Conservation (phyloP, 2,329 filamentous ascomycete species). For the Cordyceps javanica region DNA sequence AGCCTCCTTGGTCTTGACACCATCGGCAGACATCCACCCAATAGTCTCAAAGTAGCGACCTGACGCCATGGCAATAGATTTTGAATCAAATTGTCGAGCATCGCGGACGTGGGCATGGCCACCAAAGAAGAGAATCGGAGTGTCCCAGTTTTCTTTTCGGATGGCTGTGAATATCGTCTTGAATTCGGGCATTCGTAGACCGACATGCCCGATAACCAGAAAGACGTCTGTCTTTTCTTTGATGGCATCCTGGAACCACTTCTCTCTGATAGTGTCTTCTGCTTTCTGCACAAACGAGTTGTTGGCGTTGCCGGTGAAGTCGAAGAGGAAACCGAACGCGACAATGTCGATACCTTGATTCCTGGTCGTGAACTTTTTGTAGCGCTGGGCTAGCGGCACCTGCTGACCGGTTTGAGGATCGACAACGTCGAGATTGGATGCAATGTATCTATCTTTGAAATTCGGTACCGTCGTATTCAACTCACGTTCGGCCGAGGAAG, state of each 20-base stretch:
- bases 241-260: slow-evolving; percentile 85
- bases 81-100: slow-evolving; percentile 70
- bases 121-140: slow-evolving; percentile 85
- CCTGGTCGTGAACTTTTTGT: slow-evolving; percentile 85
- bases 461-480: slow-evolving; percentile 75
- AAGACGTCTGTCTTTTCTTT: slow-evolving; percentile 83
- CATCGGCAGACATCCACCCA: slow-evolving; percentile 83
- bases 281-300: slow-evolving; percentile 82
- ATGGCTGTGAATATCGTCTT: slow-evolving; percentile 72
- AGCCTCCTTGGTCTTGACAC: slow-evolving; percentile 35
- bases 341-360: slow-evolving; percentile 78
- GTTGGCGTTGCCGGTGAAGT: slow-evolving; percentile 86
- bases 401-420: slow-evolving; percentile 64
- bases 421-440: slow-evolving; percentile 88
- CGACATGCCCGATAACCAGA: slow-evolving; percentile 79
- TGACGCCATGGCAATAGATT: slow-evolving; percentile 73
- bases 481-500: slow-evolving; percentile 70
- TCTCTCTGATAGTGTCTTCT: slow-evolving; percentile 70
- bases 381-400: slow-evolving; percentile 73
- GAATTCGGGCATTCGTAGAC: slow-evolving; percentile 74
- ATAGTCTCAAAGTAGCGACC: slow-evolving; percentile 94
- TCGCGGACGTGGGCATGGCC: slow-evolving; percentile 89
- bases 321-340: slow-evolving; percentile 90
- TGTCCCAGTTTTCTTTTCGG: slow-evolving; percentile 68
- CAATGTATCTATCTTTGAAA: slow-evolving; percentile 74